Evolutionary conservation across 2,329 filamentous ascomycete species (phyloP).

Genomic region (Cladobotryum mycophilum): DNA sequence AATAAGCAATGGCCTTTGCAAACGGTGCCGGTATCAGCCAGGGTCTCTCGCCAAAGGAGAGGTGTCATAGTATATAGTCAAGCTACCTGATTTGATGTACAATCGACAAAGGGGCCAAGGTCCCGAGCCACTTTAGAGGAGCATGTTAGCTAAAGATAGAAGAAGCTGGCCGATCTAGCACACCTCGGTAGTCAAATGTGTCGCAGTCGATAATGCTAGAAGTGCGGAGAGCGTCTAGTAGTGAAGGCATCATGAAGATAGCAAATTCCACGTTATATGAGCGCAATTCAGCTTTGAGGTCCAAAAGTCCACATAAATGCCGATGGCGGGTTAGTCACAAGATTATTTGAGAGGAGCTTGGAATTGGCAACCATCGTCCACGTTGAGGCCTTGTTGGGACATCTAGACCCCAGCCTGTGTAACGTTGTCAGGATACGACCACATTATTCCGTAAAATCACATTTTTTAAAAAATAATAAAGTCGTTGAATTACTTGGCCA

Average conservation of each 20-base stretch:
- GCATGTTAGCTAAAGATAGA: conserved; percentile 4
- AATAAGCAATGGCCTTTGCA: conserved; percentile 26
- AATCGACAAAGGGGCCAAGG: conserved; percentile 28
- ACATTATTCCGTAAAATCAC: no score
- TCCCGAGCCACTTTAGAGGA: conserved; percentile 18
- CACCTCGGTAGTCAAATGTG: conserved; percentile 30
- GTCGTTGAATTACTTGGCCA: no score
- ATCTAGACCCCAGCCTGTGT: no score
- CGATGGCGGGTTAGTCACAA: not conserved
- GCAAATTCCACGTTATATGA: no score
- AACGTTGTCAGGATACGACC: no score
- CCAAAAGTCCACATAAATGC: not conserved
- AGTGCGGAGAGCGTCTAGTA: conserved; percentile 23
- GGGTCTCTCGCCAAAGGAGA: not conserved
- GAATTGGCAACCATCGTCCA: no score
- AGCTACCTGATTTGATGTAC: conserved; percentile 30
- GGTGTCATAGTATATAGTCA: not conserved
- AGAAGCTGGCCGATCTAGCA: not conserved
- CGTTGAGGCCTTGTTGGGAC: no score
- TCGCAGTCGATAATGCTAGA: conserved; percentile 29
- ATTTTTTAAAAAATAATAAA: no score
- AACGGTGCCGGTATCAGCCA: no score
- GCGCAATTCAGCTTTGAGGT: not conserved
- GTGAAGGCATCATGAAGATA: conserved; percentile 18
- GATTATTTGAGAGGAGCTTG: not conserved